Base-by-base conservation (phyloP, 805 yeast genomes). In the Hanseniaspora lindneri region DNA sequence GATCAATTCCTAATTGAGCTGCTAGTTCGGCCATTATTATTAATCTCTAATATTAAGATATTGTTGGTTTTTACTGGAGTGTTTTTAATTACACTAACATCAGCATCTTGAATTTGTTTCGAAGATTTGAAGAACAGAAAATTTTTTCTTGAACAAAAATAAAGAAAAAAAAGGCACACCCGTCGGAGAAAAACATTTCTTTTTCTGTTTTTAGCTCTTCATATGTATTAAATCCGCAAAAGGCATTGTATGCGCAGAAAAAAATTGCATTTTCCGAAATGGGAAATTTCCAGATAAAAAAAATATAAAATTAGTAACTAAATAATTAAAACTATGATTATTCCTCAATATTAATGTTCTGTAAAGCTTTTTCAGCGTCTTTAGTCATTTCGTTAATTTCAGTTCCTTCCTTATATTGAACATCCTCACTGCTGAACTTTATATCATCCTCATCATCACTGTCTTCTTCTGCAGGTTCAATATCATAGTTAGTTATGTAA, bases 401-500 rank as follows among this genome's bases (percentile, higher is more conserved):
- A 3, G 71, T 68, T 11, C 81, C 80, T 49, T 70, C 72, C 14
- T 64, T 65, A 28, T 69, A 65, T 40, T 67, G 60, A 16, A 72
- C 69, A 17, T 64, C 64, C 5, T 58, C 64, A 25, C 49, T 44
- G 28, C 42, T 37, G 39, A 44, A 44, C 23, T 41, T 36, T 13
- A 48, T 36, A 44, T 56, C 53, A 8, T 47, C 65, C 44, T 58
- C 58, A 48, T 72, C 72, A 16, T 28, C 32, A 17, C 13, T 23
- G 27, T 34, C 51, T 11, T 43, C 49, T 17, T 71, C 76, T 51
- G 75, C 80, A 14, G 76, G 79, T 48, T 76, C 80, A 39, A 83
- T 76, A 39, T 84, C 81, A 56, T 71, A 89, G 56, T 79, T 78
- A 61, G 76, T 73, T 59, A 88, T 69, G 59, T 85, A 75, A 67